These are phyloP conservation scores for Yamadazyma aaseri DNA, from an alignment of 1,139 yeast species.

Conservation along the genomic window DNA sequence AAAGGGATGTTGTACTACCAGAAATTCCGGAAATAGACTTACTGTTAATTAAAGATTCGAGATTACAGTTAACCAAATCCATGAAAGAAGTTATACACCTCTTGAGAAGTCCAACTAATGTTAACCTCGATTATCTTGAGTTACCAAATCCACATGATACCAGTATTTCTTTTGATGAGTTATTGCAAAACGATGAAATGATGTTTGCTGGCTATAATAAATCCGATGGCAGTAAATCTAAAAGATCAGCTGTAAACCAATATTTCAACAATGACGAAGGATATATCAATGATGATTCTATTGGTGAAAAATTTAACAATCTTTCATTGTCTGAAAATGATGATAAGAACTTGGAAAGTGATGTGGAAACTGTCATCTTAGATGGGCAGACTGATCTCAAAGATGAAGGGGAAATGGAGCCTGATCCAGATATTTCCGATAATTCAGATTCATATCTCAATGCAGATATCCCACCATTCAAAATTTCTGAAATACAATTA, in stretches of 20 bases:
- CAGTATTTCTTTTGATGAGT: slow-evolving; percentile 18
- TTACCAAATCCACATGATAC: slow-evolving; percentile 15
- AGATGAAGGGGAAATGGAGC: slow-evolving; percentile 9
- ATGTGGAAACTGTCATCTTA: slow-evolving; percentile 24
- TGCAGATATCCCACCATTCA: not conserved
- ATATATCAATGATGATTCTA: slow-evolving; percentile 4
- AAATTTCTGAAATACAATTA: not conserved
- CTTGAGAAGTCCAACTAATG: slow-evolving; percentile 33
- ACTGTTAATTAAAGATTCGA: slow-evolving; percentile 35
- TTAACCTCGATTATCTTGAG: slow-evolving; percentile 16
- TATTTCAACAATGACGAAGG: slow-evolving; percentile 10
- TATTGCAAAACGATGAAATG: slow-evolving; percentile 18
- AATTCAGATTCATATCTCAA: not conserved
- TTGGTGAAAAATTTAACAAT: slow-evolving; percentile 7
- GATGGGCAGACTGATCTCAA: slow-evolving; percentile 15
- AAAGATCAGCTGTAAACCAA: slow-evolving; percentile 7
- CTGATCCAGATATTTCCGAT: slow-evolving; percentile 5
- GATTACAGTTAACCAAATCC: slow-evolving; percentile 39
- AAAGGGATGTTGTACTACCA: not conserved
- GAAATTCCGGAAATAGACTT: slow-evolving; percentile 43
- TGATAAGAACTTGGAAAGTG: slow-evolving; percentile 20
- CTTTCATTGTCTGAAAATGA: slow-evolving; percentile 4
- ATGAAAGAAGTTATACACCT: slow-evolving; percentile 44
- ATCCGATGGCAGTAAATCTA: slow-evolving; percentile 1
- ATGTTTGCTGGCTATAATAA: slow-evolving; percentile 13